phyloP scores from a whole-genome alignment of 768 basidiomycete genomes.

The Boletus speciosus region DNA sequence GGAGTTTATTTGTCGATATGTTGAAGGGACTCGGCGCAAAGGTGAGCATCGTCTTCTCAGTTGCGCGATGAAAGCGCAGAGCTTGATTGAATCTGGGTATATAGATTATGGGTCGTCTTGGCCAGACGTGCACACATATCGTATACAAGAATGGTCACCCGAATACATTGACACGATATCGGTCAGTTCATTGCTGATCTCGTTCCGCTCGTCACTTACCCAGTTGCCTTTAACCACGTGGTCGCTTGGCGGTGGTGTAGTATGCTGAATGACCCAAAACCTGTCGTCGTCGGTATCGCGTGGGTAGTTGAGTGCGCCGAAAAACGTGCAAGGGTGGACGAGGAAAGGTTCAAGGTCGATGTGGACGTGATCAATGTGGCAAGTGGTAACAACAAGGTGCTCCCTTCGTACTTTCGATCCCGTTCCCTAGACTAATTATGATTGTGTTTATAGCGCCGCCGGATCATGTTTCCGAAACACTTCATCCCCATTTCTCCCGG shows the following conservation, averaged over 20 bases:
- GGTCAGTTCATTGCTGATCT: slow-evolving; percentile 38
- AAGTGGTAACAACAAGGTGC: slow-evolving; percentile 62
- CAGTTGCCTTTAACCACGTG: neutral
- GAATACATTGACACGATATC: slow-evolving; percentile 70
- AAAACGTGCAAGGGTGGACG: slow-evolving; percentile 58
- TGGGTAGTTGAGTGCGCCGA: slow-evolving; percentile 91
- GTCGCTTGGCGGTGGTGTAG: slow-evolving; percentile 30
- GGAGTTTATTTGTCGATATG: slow-evolving; percentile 81
- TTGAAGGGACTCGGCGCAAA: slow-evolving; percentile 74
- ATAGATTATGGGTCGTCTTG: slow-evolving; percentile 62
- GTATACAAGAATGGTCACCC: slow-evolving; percentile 80
- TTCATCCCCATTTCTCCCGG: slow-evolving; percentile 36
- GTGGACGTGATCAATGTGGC: slow-evolving; percentile 55
- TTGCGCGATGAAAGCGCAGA: neutral
- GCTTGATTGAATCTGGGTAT: neutral
- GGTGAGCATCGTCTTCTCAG: slow-evolving; percentile 39
- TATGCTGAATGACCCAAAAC: slow-evolving; percentile 62
- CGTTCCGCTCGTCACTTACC: neutral
- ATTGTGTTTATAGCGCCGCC: slow-evolving; percentile 53
- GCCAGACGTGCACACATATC: slow-evolving; percentile 77
- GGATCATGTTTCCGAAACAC: slow-evolving; percentile 68
- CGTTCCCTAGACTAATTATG: neutral
- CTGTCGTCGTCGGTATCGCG: slow-evolving; percentile 74
- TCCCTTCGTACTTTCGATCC: neutral
- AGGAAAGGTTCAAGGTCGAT: slow-evolving; percentile 62